Percentiles rank a stretch among this genome's conserved stretches.
phyloP scores from a whole-genome alignment of 176 grass and related monocot genomes.

The Triticum dicoccoides region DNA sequence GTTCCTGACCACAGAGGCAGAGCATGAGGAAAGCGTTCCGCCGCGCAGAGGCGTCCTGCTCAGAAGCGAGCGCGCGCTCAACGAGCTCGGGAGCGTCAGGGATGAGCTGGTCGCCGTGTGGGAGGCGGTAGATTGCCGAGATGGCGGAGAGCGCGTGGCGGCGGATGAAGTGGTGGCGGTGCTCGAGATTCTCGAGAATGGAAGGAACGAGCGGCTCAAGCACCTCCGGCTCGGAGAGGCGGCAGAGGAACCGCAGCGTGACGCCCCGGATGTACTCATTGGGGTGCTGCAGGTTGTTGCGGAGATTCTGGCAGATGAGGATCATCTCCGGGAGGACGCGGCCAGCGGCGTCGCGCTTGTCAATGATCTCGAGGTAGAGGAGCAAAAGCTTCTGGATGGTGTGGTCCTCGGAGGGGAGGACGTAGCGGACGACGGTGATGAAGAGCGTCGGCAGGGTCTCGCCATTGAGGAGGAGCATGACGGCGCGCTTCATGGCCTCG shows the following conservation, averaged over 20 bases:
- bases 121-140: constrained; percentile 68
- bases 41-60: constrained; percentile 65
- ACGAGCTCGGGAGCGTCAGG: constrained; percentile 66
- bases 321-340: constrained; percentile 88
- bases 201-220: constrained; percentile 81
- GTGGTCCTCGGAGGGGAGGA: constrained; percentile 73
- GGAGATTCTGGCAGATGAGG: constrained; percentile 93
- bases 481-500: constrained; percentile 68
- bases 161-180: constrained; percentile 80
- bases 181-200: constrained; percentile 75
- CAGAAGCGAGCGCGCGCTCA: constrained; percentile 51
- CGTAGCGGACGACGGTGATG: constrained; percentile 87
- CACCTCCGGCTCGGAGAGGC: constrained; percentile 74
- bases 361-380: constrained; percentile 78
- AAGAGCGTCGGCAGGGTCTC: constrained; percentile 66
- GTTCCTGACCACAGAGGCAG: constrained; percentile 46
- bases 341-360: constrained; percentile 57
- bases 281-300: constrained; percentile 78
- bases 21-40: constrained; percentile 79
- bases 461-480: constrained; percentile 75
- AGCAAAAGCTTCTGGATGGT: constrained; percentile 74
- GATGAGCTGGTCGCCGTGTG: constrained; percentile 66
- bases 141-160: constrained; percentile 64
- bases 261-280: constrained; percentile 90
- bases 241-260: constrained; percentile 73